A percentile compares a stretch with the other conserved stretches of the same genome.
phyloP scores from a whole-genome alignment of 2,329 filamentous ascomycete genomes.

The Aciculosporium take region DNA sequence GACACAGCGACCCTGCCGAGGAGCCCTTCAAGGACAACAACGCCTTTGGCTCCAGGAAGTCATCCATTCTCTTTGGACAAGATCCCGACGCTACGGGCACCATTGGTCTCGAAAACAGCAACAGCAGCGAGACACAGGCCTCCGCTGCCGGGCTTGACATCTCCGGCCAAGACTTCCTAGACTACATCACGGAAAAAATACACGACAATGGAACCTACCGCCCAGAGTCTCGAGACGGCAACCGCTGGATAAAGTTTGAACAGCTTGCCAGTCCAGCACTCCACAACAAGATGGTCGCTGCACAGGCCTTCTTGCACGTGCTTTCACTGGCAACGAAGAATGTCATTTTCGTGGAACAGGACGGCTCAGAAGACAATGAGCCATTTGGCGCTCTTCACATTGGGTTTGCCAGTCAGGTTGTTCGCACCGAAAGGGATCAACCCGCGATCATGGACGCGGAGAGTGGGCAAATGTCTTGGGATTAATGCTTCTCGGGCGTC shows the following conservation, averaged over 20 bases:
- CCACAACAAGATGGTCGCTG: conserved; percentile 46
- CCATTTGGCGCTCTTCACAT: conserved; percentile 31
- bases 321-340: conserved; percentile 56
- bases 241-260: conserved; percentile 49
- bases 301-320: conserved; percentile 63
- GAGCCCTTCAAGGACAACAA: conserved; percentile 20
- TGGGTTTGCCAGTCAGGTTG: background rate
- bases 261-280: conserved; percentile 46
- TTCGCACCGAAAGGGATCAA: too few species aligned
- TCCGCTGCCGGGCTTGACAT: conserved; percentile 26
- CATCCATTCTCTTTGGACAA: conserved; percentile 16
- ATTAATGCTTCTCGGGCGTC: too few species aligned
- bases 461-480: background rate
- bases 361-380: conserved; percentile 19
- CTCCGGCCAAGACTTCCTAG: conserved; percentile 32
- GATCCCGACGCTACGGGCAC: conserved; percentile 8
- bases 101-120: conserved; percentile 10
- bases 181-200: conserved; percentile 25
- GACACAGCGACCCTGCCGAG: conserved; percentile 30
- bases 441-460: too few species aligned
- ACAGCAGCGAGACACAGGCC: conserved; percentile 18
- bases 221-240: conserved; percentile 18
- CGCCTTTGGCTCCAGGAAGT: conserved; percentile 19
- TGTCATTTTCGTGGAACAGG: conserved; percentile 48
- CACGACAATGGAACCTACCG: conserved; percentile 18